Base-by-base conservation (phyloP, 2,329 filamentous ascomycete genomes). In the Acephala macrosclerotiorum region DNA sequence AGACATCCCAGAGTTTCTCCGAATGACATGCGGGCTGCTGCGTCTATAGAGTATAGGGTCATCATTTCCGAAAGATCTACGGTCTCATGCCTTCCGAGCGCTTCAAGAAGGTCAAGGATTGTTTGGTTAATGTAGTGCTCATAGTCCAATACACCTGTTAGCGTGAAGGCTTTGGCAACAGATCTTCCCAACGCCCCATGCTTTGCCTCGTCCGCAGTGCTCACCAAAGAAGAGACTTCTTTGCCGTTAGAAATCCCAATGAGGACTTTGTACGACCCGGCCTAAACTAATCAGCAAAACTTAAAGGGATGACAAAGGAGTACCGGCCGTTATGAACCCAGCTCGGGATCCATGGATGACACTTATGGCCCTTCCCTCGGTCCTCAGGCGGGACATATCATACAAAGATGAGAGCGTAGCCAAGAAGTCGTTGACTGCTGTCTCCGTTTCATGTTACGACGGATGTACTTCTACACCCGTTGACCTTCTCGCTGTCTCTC, bases 341-440 rank as follows among this genome's bases (percentile, higher is more conserved):
- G 61, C 65, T 29, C 62, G 55, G 9, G 59, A 60, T 16, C 62
- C 62, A n/a, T 67, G 64, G 12, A 67, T 64, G 16, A 67, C 25
- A 35, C 36, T 40, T 18, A 67, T 67, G 18, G 62, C 62, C 38
- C 38, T 42, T 42, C 14, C 12, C 38, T 6, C 38, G 12, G 5
- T 42, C 38, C 14, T 42, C 38, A n/a, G 38, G 38, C 38, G 38
- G 14, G 3, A 42, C 38, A 42, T 42, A 42, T 42, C 38, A 42
- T 42, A 42, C 38, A 42, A 42, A 42, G 38, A 42, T 42, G 38
- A 42, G 12, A 42, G 14, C 18, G 38, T 42, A 12, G 38, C 38
- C 12, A 42, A 12, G 38, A 42, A 42, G 38, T 42, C 38, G 18
- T 42, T 42, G 38, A 42, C 38, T 6, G 12, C 38, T 42, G 12